A percentile compares a stretch with the other conserved stretches of the same genome.
Conservation (phyloP, 176 grass and related monocot genomes). For the Oryza glaberrima region DNA sequence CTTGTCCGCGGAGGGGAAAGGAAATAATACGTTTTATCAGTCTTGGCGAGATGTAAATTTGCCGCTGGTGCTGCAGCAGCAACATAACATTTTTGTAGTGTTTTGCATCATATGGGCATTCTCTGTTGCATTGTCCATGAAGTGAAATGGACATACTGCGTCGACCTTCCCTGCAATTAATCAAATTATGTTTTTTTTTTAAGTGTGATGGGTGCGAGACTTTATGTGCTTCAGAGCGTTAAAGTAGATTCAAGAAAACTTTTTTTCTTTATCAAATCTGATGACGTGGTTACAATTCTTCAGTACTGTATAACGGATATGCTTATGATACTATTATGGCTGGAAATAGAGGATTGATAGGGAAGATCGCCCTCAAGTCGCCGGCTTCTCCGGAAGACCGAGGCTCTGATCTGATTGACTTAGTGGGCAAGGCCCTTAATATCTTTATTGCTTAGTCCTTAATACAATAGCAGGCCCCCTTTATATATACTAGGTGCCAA, state of each 20-base stretch:
- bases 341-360: too few relatives aligned
- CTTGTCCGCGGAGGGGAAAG: neutral
- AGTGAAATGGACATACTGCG: neutral
- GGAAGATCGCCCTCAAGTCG: too few relatives aligned
- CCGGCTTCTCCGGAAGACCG: too few relatives aligned
- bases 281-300: neutral
- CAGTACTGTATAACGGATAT: neutral
- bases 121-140: neutral
- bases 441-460: too few relatives aligned
- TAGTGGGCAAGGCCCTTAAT: too few relatives aligned
- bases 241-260: neutral
- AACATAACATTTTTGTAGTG: neutral
- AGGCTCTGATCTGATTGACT: too few relatives aligned
- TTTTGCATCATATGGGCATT: constrained; percentile 6
- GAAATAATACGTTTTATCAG: constrained; percentile 26
- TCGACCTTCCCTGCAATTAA: neutral
- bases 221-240: neutral
- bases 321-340: neutral
- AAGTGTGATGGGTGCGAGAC: neutral
- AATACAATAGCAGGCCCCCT: too few relatives aligned
- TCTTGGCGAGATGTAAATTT: constrained; percentile 17
- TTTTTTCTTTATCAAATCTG: neutral
- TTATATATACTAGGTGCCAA: too few relatives aligned
- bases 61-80: neutral
- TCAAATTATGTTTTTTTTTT: neutral